Conservation (phyloP, 1,284 basidiomycete genomes). For the Pterula multifida region DNA sequence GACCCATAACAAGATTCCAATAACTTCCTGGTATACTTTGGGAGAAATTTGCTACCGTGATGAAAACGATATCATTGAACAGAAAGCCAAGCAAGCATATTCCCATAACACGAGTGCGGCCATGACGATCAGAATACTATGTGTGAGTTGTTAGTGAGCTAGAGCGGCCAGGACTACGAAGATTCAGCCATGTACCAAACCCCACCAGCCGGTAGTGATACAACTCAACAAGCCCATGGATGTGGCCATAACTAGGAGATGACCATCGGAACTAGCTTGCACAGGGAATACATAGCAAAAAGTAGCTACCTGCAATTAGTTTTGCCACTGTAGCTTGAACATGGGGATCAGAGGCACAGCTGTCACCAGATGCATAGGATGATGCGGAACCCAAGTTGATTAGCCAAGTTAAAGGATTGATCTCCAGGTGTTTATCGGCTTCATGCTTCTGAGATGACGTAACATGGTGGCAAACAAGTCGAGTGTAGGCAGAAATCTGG, state of each 20-base stretch:
- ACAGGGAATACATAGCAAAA: slow-evolving; percentile 8
- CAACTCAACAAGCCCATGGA: slow-evolving; percentile 63
- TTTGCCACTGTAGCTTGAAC: slow-evolving; percentile 4
- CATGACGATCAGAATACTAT: slow-evolving; percentile 70
- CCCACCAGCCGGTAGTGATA: slow-evolving; percentile 81
- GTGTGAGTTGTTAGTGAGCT: slow-evolving; percentile 3
- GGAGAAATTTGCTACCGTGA: slow-evolving; percentile 52
- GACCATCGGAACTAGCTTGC: no score
- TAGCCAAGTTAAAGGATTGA: no score
- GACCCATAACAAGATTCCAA: slow-evolving; percentile 70
- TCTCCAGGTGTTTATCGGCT: no score
- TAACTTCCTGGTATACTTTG: slow-evolving; percentile 65
- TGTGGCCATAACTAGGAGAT: slow-evolving; percentile 44
- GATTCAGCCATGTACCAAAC: slow-evolving; percentile 27
- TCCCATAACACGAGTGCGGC: slow-evolving; percentile 58
- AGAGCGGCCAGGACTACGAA: slow-evolving; percentile 2
- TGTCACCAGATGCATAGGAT: neutral
- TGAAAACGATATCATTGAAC: slow-evolving; percentile 52
- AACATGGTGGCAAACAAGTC: slow-evolving; percentile 31
- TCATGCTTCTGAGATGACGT: slow-evolving; percentile 4
- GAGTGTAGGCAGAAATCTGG: slow-evolving; percentile 50
- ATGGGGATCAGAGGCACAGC: slow-evolving; percentile 1
- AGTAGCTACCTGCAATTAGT: slow-evolving; percentile 7
- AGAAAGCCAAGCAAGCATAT: slow-evolving; percentile 55
- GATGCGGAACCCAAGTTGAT: no score